phyloP scores from a whole-genome alignment of 176 grass and related monocot species.

The Juncus inflexus region DNA sequence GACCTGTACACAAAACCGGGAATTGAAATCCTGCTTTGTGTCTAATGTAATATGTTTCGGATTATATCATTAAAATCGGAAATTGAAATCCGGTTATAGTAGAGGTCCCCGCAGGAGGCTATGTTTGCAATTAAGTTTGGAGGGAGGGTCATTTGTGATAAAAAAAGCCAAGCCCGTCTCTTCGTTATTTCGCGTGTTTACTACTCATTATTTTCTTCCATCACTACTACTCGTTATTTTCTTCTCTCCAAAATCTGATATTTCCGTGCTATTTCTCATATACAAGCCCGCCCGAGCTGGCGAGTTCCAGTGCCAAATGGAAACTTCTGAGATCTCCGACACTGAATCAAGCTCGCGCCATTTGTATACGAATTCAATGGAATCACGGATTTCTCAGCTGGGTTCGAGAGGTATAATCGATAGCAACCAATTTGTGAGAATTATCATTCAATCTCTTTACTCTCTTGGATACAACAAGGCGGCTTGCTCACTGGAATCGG shows the following conservation, averaged over 20 bases:
- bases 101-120: too few relatives aligned
- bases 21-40: too few relatives aligned
- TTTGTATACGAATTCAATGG: background rate
- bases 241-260: too few relatives aligned
- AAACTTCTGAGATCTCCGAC: slow-evolving; percentile 9
- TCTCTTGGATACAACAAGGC: slow-evolving; percentile 73
- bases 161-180: background rate
- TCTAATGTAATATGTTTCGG: too few relatives aligned
- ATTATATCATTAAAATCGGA: too few relatives aligned
- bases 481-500: slow-evolving; percentile 61
- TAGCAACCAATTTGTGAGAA: slow-evolving; percentile 53
- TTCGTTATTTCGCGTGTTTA: background rate
- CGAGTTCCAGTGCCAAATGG: background rate
- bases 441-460: slow-evolving; percentile 69
- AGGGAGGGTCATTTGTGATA: background rate
- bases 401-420: slow-evolving; percentile 41
- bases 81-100: too few relatives aligned
- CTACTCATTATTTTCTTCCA: background rate
- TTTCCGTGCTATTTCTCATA: background rate
- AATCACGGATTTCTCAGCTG: slow-evolving; percentile 29
- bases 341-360: slow-evolving; percentile 21
- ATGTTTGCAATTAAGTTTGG: background rate
- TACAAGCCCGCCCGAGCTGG: background rate
- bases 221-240: background rate
- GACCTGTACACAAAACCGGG: too few relatives aligned